Conservation (phyloP, 2,329 filamentous ascomycete genomes). For the Cercospora berteroae region DNA sequence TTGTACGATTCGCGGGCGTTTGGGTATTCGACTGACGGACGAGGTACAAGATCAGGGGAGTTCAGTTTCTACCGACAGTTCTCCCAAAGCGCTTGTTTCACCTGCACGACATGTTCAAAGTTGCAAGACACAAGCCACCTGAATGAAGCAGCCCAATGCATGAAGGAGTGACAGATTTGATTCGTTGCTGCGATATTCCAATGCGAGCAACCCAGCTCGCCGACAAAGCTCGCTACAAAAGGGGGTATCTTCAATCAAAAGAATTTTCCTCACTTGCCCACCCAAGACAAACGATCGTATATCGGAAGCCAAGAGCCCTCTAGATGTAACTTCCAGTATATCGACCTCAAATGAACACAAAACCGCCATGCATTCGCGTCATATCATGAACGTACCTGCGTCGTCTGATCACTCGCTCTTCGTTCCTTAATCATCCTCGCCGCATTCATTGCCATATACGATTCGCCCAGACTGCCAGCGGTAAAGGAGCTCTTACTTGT, state of each 20-base stretch:
- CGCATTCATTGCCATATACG: conserved; percentile 38
- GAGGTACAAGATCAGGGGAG: neutral
- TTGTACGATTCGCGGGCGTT: neutral
- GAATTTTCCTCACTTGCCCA: neutral
- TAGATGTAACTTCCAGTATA: neutral
- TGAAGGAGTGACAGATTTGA: neutral
- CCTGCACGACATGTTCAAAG: no score
- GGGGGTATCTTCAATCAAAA: neutral
- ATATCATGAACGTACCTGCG: neutral
- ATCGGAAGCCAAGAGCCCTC: neutral
- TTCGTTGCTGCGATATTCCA: neutral
- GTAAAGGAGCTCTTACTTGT: conserved; percentile 30
- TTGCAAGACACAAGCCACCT: no score
- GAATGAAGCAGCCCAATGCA: no score
- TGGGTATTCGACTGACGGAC: neutral
- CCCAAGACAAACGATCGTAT: neutral
- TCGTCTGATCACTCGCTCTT: conserved; percentile 18
- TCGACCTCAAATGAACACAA: neutral
- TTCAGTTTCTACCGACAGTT: neutral
- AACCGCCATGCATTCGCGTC: neutral
- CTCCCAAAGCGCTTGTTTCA: neutral
- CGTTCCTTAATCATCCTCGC: conserved; percentile 30
- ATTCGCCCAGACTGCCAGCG: conserved; percentile 37
- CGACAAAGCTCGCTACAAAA: neutral
- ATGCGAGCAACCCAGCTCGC: neutral